phyloP scores from a whole-genome alignment of 768 basidiomycete species.

The Auricularia heimuer region DNA sequence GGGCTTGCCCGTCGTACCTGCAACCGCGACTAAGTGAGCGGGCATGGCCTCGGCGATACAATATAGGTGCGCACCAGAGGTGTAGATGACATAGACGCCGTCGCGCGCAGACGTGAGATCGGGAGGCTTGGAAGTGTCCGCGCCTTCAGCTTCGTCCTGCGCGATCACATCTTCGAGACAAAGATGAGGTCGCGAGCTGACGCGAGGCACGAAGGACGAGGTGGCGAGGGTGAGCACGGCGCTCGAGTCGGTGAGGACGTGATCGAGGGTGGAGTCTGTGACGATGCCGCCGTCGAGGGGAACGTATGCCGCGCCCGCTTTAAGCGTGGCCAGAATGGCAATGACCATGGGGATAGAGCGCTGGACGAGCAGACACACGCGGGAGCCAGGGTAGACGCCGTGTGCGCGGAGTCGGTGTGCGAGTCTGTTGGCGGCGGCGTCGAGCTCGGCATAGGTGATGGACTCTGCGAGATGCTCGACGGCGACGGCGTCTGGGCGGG shows the following conservation, averaged over 20 bases:
- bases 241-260: conserved; percentile 12
- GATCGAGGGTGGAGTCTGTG: conserved; percentile 13
- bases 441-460: conserved; percentile 13
- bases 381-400: conserved; percentile 9
- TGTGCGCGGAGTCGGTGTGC: conserved; percentile 10
- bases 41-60: not conserved
- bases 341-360: conserved; percentile 12
- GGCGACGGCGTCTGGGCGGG: conserved; percentile 8
- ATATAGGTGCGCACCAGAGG: conserved; percentile 8
- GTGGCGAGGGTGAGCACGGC: conserved; percentile 4
- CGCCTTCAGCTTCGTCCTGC: conserved; percentile 4
- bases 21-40: not conserved
- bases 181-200: not conserved
- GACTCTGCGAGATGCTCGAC: conserved; percentile 14
- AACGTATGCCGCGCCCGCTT: conserved; percentile 15
- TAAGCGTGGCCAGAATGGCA: conserved; percentile 14
- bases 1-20: conserved; percentile 13
- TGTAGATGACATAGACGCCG: conserved; percentile 16
- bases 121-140: conserved; percentile 7
- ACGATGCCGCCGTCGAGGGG: conserved; percentile 14
- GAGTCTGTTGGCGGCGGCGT: conserved; percentile 12
- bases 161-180: conserved; percentile 8
- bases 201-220: not conserved
- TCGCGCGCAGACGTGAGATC: conserved; percentile 9
- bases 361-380: conserved; percentile 14